Evolutionary conservation across 768 basidiomycete species (phyloP).

Genomic region (Terana coerulea): DNA sequence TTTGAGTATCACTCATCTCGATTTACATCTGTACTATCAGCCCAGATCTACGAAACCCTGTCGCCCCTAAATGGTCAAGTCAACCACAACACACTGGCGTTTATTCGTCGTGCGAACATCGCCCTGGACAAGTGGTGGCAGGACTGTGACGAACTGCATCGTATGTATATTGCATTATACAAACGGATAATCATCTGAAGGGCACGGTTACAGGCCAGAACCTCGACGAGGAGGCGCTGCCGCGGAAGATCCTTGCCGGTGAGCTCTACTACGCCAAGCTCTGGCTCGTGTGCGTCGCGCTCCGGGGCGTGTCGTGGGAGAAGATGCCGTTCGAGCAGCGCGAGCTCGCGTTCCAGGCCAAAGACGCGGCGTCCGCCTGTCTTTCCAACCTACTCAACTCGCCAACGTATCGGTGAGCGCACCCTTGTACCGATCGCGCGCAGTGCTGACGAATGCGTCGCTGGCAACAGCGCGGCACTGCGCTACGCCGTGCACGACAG

Average conservation of each 20-base stretch:
- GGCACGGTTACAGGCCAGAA: conserved; percentile 47
- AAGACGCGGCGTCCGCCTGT: conserved; percentile 86
- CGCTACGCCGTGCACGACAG: conserved; percentile 92
- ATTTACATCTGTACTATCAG: conserved; percentile 39
- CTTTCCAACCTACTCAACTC: conserved; percentile 81
- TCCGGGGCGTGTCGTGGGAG: conserved; percentile 92
- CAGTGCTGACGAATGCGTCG: neutral
- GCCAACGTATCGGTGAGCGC: conserved; percentile 69
- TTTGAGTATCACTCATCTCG: neutral
- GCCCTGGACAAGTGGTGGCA: conserved; percentile 90
- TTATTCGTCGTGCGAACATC: conserved; percentile 81
- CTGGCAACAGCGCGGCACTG: conserved; percentile 68
- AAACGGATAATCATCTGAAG: neutral
- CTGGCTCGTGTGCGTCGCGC: conserved; percentile 90
- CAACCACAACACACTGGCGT: conserved; percentile 78
- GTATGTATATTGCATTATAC: conserved; percentile 36
- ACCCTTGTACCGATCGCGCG: neutral
- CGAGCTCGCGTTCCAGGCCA: conserved; percentile 92
- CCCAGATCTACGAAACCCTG: conserved; percentile 90
- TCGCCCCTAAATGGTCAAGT: conserved; percentile 84
- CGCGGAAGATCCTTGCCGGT: conserved; percentile 82
- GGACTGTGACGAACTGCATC: conserved; percentile 83
- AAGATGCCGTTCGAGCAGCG: conserved; percentile 95
- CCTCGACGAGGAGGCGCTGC: conserved; percentile 82
- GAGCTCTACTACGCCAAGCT: conserved; percentile 92